Percentiles rank a stretch among this genome's conserved stretches.
phyloP scores from a whole-genome alignment of 2,329 filamentous ascomycete genomes.

The Samsoniella hepiali region DNA sequence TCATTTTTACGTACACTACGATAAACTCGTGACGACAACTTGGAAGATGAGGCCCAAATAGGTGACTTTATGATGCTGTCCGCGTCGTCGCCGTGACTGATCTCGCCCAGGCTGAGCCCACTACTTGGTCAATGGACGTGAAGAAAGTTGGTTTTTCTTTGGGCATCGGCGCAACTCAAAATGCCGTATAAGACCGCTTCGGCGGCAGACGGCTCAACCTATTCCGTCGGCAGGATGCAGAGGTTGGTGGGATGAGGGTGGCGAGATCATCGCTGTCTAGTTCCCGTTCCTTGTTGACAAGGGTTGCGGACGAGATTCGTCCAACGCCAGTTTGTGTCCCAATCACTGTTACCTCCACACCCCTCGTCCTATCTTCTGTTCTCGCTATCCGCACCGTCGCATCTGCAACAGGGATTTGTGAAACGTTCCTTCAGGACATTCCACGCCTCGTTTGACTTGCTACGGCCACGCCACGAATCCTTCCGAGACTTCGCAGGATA shows the following conservation, averaged over 20 bases:
- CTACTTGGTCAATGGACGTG: not conserved
- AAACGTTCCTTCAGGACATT: not conserved
- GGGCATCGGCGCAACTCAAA: not conserved
- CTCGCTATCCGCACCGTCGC: not conserved
- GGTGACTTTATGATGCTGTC: not conserved
- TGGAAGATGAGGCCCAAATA: not conserved
- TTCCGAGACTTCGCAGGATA: not conserved
- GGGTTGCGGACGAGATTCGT: not conserved
- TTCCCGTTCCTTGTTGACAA: not conserved
- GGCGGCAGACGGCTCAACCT: not conserved
- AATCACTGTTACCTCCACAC: not conserved
- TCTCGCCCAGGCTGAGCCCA: not conserved
- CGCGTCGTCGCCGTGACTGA: not conserved
- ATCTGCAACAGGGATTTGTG: not conserved
- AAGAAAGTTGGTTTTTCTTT: too few relatives aligned
- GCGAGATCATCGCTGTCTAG: not conserved
- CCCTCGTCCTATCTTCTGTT: not conserved
- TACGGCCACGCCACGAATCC: not conserved
- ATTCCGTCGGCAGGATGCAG: too few relatives aligned
- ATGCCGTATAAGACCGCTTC: not conserved
- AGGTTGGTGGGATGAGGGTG: not conserved
- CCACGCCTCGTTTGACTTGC: not conserved
- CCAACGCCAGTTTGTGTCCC: not conserved
- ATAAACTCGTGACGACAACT: not conserved
- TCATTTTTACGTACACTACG: not conserved